Percentiles rank a stretch among this genome's conserved stretches.
phyloP scores from a whole-genome alignment of 2,329 filamentous ascomycete genomes.

The Aspergillus tanneri region DNA sequence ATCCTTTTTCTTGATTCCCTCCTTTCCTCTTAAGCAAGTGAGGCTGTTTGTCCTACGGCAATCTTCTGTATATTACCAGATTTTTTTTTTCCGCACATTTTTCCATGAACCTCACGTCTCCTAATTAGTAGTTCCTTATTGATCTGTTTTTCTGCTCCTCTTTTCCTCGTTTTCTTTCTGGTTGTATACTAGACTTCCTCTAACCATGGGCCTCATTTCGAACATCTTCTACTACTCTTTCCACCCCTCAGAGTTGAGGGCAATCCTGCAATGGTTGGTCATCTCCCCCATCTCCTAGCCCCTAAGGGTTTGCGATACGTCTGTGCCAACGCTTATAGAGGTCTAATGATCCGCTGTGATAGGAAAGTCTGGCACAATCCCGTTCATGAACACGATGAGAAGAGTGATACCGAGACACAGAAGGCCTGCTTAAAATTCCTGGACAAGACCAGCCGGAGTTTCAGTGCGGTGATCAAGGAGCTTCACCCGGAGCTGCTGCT shows the following conservation, averaged over 20 bases:
- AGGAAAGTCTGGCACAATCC: slow-evolving; percentile 98
- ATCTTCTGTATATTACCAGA: too few relatives aligned
- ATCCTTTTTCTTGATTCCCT: background rate
- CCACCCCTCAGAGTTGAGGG: slow-evolving; percentile 74
- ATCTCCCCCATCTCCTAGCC: background rate
- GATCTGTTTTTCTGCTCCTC: slow-evolving; percentile 16
- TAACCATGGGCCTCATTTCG: slow-evolving; percentile 42
- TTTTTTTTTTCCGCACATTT: background rate
- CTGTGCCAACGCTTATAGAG: slow-evolving; percentile 15
- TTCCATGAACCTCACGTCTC: background rate
- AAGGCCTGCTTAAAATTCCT: slow-evolving; percentile 84
- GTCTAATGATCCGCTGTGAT: slow-evolving; percentile 10
- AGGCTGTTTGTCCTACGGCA: too few relatives aligned
- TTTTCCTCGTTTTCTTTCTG: slow-evolving; percentile 18
- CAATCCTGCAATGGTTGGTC: slow-evolving; percentile 82
- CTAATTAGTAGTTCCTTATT: background rate
- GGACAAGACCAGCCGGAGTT: slow-evolving; percentile 86
- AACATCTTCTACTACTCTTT: slow-evolving; percentile 68
- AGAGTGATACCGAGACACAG: slow-evolving; percentile 71
- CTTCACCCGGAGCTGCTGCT: slow-evolving; percentile 91
- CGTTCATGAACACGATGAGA: slow-evolving; percentile 76
- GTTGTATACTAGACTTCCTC: too few relatives aligned
- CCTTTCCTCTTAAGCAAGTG: background rate
- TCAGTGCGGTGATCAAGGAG: slow-evolving; percentile 90
- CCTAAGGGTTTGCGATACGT: slow-evolving; percentile 2